These are phyloP conservation scores for Fonsecaea nubica DNA, from an alignment of 2,329 filamentous ascomycete species.

Conservation along the genomic window DNA sequence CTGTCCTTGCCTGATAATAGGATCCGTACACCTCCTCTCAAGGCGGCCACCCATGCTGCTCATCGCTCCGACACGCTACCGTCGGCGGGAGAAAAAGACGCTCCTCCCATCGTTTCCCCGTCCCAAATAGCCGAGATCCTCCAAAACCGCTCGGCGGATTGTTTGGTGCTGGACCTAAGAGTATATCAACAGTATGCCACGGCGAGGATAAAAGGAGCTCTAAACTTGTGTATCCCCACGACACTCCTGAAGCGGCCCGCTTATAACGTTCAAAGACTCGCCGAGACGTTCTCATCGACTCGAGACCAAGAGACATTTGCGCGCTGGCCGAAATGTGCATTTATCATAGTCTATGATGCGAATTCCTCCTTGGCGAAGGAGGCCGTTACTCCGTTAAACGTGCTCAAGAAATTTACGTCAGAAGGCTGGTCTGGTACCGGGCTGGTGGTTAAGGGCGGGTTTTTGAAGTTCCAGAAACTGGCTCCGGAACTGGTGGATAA, in stretches of 20 bases:
- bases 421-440: constrained; percentile 80
- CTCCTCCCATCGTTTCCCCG: constrained; percentile 61
- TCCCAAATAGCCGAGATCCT: constrained; percentile 65
- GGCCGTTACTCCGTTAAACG: constrained; percentile 79
- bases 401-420: constrained; percentile 87
- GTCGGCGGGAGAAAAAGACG: constrained; percentile 51
- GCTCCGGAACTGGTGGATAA: constrained; percentile 71
- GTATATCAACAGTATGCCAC: constrained; percentile 81
- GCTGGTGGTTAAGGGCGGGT: constrained; percentile 82
- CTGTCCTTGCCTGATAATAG: constrained; percentile 62
- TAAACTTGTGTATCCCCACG: constrained; percentile 94
- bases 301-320: constrained; percentile 75
- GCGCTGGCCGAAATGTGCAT: constrained; percentile 73
- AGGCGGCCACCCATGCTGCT: constrained; percentile 4
- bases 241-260: constrained; percentile 89
- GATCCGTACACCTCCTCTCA: constrained; percentile 47
- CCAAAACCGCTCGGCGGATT: constrained; percentile 55
- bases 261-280: constrained; percentile 85
- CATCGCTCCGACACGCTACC: constrained; percentile 62
- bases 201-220: constrained; percentile 76
- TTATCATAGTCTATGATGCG: constrained; percentile 87
- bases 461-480: constrained; percentile 71
- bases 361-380: constrained; percentile 80
- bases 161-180: constrained; percentile 82
- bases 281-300: constrained; percentile 80